Percentiles rank a stretch among this genome's conserved stretches.
Evolutionary conservation across 441 rosid species (phyloP).

Genomic region (Bocquillonia castaneifolia): DNA sequence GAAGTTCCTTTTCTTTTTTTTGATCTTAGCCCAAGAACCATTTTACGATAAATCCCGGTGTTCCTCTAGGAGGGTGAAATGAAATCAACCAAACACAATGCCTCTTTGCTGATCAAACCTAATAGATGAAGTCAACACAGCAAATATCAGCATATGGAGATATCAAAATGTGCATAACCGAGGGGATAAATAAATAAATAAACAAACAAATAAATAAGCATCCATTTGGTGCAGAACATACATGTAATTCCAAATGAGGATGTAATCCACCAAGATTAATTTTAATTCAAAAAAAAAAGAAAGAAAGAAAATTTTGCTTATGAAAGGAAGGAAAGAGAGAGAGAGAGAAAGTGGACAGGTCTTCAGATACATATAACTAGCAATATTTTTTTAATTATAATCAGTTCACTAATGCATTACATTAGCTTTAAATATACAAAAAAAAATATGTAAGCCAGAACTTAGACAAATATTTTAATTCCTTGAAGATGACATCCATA

Average conservation of each 20-base stretch:
- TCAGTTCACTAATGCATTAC: constrained; percentile 11
- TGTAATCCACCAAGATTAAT: not conserved
- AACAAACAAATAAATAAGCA: not conserved
- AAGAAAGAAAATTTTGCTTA: not conserved
- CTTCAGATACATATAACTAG: constrained; percentile 9
- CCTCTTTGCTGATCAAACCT: constrained; percentile 14
- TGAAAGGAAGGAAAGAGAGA: constrained; percentile 13
- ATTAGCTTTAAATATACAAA: not conserved
- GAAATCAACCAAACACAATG: constrained; percentile 9
- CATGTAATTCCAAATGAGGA: not conserved
- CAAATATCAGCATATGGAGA: not conserved
- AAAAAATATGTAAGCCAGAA: constrained; percentile 13
- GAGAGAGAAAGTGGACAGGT: constrained; percentile 21
- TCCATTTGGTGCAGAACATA: not conserved
- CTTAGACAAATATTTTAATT: constrained; percentile 13
- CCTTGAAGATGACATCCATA: constrained; percentile 21
- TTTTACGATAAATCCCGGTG: constrained; percentile 23
- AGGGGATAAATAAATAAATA: not conserved
- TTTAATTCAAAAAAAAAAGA: not conserved
- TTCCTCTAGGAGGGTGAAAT: constrained; percentile 15
- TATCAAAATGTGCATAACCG: not conserved
- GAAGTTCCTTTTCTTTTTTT: constrained; percentile 53
- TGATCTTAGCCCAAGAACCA: constrained; percentile 75
- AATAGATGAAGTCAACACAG: constrained; percentile 4
- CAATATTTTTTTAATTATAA: constrained; percentile 8